Conservation (phyloP, 129 eudicot species). For the Arctium minus region DNA sequence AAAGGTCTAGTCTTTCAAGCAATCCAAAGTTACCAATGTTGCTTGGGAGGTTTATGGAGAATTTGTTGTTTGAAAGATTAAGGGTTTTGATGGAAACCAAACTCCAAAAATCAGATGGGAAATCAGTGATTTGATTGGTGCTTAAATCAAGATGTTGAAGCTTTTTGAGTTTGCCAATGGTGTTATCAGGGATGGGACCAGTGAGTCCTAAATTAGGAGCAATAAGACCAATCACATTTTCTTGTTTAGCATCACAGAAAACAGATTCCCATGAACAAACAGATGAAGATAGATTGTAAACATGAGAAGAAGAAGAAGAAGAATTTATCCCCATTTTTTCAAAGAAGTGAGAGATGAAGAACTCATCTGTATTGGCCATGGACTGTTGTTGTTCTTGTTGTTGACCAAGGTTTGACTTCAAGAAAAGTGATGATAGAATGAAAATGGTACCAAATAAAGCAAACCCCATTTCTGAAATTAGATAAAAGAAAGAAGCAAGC, state of each 20-base stretch:
- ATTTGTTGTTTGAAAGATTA: constrained; percentile 58
- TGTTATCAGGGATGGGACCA: constrained; percentile 69
- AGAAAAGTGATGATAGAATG: constrained; percentile 40
- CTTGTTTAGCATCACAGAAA: constrained; percentile 55
- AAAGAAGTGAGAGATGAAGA: constrained; percentile 63
- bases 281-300: constrained; percentile 50
- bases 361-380: constrained; percentile 73
- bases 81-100: constrained; percentile 60
- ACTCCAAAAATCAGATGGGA: constrained; percentile 90
- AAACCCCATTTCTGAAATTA: constrained; percentile 46
- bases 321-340: constrained; percentile 60
- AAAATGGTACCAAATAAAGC: constrained; percentile 43
- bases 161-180: constrained; percentile 68
- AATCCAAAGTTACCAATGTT: constrained; percentile 70
- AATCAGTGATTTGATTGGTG: constrained; percentile 51
- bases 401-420: constrained; percentile 58
- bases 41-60: constrained; percentile 52
- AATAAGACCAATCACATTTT: constrained; percentile 55
- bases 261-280: constrained; percentile 77
- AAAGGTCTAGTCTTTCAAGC: constrained; percentile 70
- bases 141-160: constrained; percentile 74
- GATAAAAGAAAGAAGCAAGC: constrained; percentile 4
- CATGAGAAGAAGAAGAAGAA: constrained; percentile 24
- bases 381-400: constrained; percentile 21
- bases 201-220: constrained; percentile 57